phyloP scores from a whole-genome alignment of 139 green algal genomes.

The Marvania coccoides region DNA sequence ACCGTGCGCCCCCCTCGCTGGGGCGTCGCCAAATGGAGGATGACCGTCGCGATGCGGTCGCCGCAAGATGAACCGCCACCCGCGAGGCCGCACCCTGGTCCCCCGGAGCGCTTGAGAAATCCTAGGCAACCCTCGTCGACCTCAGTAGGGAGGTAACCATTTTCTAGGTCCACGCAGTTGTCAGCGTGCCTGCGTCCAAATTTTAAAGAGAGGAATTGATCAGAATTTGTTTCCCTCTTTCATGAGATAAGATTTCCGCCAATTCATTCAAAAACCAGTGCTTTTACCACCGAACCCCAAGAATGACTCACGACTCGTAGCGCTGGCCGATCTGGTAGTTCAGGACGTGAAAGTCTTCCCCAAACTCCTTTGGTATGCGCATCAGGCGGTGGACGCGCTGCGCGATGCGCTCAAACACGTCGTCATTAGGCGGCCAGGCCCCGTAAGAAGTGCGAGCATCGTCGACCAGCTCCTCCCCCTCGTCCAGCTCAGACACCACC shows the following conservation, averaged over 20 bases:
- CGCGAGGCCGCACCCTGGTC: conserved; percentile 21
- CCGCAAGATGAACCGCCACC: conserved; percentile 24
- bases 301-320: conserved; percentile 16
- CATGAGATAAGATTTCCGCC: background rate
- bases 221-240: background rate
- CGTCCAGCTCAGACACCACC: conserved; percentile 15
- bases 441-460: conserved; percentile 7
- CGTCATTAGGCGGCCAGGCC: conserved; percentile 7
- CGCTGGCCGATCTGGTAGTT: conserved; percentile 29
- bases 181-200: conserved; percentile 18
- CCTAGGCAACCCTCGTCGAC: conserved; percentile 3
- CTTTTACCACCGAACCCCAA: background rate
- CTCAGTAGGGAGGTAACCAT: background rate
- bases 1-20: conserved; percentile 19
- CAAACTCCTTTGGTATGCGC: conserved; percentile 28
- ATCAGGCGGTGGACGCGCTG: conserved; percentile 29
- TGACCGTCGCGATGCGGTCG: conserved; percentile 33
- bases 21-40: conserved; percentile 9
- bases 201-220: background rate
- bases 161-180: conserved; percentile 16
- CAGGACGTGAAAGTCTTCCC: conserved; percentile 32
- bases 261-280: no score
- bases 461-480: background rate
- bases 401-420: conserved; percentile 8
- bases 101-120: conserved; percentile 30